Evolutionary conservation across 2,329 filamentous ascomycete genomes (phyloP), one percentile per base, ranked within the genome.

Genomic region (Aureobasidium melanogenum): DNA sequence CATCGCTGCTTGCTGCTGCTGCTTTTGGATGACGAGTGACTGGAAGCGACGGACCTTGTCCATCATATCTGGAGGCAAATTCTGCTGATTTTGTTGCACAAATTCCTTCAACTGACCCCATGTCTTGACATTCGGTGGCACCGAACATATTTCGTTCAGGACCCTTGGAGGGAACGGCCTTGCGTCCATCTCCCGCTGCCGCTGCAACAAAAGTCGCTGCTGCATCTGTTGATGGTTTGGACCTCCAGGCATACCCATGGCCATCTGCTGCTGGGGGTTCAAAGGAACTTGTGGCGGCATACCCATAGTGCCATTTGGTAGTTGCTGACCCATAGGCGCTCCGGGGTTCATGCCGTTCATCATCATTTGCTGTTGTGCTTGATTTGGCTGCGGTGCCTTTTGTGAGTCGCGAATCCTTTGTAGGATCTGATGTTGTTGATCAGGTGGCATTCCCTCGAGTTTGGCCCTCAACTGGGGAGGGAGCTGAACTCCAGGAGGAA

Each of bases 81-180:
- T 71, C 51, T 73, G 72, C 17, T 73, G 72, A 61, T 83, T 83
- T 46, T 77, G 72, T 30, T 69, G 67, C 17, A 78, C 77, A 74
- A 80, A 82, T 57, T 79, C 72, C 69, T 84, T 85, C 7, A 85
- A 72, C 61, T 83, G 79, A 9, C 77, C 77, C 83, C 83, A 85
- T 2, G 77, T 79, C 65, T 77, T 80, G 26, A 84, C 73, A 14
- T 79, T 70, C 30, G 76, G 77, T 6, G 82, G 82, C 10, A 82
- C 66, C 2, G 48, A 8, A 12, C 47, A 52, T 22, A 69, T 60
- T 9, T 64, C 54, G 4, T 56, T 44, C 7, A 65, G 60, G 2
- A 69, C 24, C 41, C 63, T 48, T 22, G 36, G 64, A 12, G 68
- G 68, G 38, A 69, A 69, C 1, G 60, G 62, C 4, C 62, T 48